Evolutionary conservation across 352 stramenopile species (phyloP).

Genomic region (Phytophthora syringae): DNA sequence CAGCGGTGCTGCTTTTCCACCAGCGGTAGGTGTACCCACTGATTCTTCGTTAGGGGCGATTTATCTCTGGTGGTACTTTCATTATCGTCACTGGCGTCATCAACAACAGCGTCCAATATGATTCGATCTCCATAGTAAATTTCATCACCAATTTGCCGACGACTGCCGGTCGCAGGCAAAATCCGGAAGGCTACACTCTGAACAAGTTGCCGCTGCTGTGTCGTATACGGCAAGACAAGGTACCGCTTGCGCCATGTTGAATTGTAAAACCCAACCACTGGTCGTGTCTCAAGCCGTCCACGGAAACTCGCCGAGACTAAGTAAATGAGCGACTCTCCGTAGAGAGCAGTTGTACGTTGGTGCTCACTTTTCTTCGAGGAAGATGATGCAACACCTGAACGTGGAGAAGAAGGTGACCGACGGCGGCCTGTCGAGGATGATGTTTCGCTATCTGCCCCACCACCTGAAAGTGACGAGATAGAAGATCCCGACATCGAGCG

Average conservation of each 20-base stretch:
- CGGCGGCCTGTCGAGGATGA: constrained; percentile 37
- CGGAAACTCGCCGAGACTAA: constrained; percentile 78
- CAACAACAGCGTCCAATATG: constrained; percentile 60
- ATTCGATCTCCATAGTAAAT: constrained; percentile 86
- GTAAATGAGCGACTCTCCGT: constrained; percentile 74
- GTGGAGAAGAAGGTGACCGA: constrained; percentile 31
- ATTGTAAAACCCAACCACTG: constrained; percentile 79
- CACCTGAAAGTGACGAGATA: constrained; percentile 53
- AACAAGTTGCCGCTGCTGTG: constrained; percentile 71
- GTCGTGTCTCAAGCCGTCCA: constrained; percentile 74
- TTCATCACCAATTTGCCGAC: constrained; percentile 60
- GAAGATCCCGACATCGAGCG: constrained; percentile 61
- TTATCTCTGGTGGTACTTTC: constrained; percentile 24
- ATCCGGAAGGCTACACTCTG: constrained; percentile 80
- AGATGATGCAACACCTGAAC: constrained; percentile 20
- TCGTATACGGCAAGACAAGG: constrained; percentile 76
- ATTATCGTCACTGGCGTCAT: constrained; percentile 18
- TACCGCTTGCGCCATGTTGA: constrained; percentile 87
- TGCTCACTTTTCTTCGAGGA: constrained; percentile 30
- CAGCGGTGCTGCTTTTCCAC: constrained; percentile 15
- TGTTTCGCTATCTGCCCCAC: constrained; percentile 38
- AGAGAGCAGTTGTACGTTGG: constrained; percentile 54
- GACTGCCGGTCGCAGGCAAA: constrained; percentile 61
- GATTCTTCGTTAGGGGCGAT: constrained; percentile 26
- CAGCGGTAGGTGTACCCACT: constrained; percentile 7